phyloP scores from a whole-genome alignment of 2,329 filamentous ascomycete species.

The Fusarium stilboides region DNA sequence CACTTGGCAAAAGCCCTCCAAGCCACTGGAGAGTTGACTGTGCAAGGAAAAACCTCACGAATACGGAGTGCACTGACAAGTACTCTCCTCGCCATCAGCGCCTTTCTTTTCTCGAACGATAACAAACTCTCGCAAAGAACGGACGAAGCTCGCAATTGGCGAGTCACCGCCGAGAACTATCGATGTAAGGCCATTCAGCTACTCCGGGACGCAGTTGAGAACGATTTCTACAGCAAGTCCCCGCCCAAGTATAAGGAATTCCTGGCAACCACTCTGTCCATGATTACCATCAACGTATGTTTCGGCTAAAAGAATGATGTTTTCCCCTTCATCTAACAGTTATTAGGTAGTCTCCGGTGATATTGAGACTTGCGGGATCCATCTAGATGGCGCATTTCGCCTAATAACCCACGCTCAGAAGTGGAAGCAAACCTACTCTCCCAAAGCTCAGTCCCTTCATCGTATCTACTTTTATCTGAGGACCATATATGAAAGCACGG shows the following conservation, averaged over 20 bases:
- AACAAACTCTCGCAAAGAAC: too few species aligned
- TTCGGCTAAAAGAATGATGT: too few species aligned
- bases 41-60: not conserved
- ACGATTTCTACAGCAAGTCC: not conserved
- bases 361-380: not conserved
- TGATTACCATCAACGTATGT: not conserved
- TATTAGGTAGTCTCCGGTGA: not conserved
- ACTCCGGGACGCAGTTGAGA: not conserved
- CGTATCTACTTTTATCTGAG: not conserved
- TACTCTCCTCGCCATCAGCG: not conserved
- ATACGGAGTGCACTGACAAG: not conserved
- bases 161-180: not conserved
- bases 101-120: not conserved
- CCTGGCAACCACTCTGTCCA: not conserved
- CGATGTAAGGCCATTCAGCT: not conserved
- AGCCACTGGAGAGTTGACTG: not conserved
- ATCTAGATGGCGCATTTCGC: not conserved
- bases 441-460: not conserved
- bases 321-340: too few species aligned
- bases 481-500: not conserved
- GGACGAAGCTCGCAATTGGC: not conserved
- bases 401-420: not conserved
- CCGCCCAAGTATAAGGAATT: not conserved
- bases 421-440: not conserved
- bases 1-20: not conserved